phyloP scores from a whole-genome alignment of 495 filamentous ascomycete species.

The Halenospora varia region DNA sequence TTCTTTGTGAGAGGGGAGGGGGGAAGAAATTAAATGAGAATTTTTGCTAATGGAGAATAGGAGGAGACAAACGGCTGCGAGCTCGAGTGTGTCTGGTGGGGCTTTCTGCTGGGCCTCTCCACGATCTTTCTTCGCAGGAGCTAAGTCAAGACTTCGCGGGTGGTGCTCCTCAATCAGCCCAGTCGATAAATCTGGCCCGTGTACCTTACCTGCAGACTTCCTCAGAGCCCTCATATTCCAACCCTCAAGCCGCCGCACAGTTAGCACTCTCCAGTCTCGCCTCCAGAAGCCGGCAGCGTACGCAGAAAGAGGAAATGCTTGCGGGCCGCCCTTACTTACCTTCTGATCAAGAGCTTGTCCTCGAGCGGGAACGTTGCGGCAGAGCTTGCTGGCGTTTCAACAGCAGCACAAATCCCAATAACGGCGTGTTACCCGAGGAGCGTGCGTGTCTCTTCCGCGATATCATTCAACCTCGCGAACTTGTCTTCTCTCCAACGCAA shows the following conservation, averaged over 20 bases:
- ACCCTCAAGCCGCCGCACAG: slow-evolving; percentile 56
- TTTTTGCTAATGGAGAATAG: no score
- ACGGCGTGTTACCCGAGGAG: slow-evolving; percentile 71
- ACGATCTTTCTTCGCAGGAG: slow-evolving; percentile 48
- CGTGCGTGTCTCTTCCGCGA: slow-evolving; percentile 76
- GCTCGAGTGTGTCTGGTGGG: no score
- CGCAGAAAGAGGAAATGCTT: slow-evolving; percentile 95
- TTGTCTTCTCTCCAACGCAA: slow-evolving; percentile 40
- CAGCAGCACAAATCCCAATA: slow-evolving; percentile 74
- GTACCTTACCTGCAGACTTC: slow-evolving; percentile 40
- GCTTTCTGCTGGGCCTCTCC: slow-evolving; percentile 51
- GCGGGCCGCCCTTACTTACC: slow-evolving; percentile 76
- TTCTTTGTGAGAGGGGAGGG: no score
- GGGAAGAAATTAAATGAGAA: no score
- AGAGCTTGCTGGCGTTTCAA: slow-evolving; percentile 86
- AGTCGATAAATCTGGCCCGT: slow-evolving; percentile 30
- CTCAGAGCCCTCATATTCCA: slow-evolving; percentile 39
- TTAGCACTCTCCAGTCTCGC: slow-evolving; percentile 54
- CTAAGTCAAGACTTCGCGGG: slow-evolving; percentile 28
- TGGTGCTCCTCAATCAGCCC: slow-evolving; percentile 23
- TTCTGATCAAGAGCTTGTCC: slow-evolving; percentile 69
- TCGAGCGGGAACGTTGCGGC: slow-evolving; percentile 85
- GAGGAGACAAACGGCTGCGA: no score
- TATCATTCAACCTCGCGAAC: slow-evolving; percentile 52
- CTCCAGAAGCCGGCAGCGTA: slow-evolving; percentile 39